A percentile compares a stretch with the other conserved stretches of the same genome.
These are phyloP conservation scores for Otatea glauca DNA, from an alignment of 176 grass and related monocot species.

Conservation along the genomic window DNA sequence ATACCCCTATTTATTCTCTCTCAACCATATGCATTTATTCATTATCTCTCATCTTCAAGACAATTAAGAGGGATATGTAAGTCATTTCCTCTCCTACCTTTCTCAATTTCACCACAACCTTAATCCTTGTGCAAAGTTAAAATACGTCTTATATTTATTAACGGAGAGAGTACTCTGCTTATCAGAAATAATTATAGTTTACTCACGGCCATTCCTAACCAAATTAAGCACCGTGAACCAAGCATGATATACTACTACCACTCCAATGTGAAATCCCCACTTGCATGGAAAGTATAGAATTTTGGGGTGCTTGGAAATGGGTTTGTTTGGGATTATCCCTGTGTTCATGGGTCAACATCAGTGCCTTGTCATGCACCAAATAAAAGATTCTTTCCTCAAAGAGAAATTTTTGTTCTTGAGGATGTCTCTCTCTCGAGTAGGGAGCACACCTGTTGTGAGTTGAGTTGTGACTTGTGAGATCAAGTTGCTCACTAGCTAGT, in stretches of 20 bases:
- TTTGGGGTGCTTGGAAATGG: slow-evolving; percentile 41
- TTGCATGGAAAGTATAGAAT: slow-evolving; percentile 42
- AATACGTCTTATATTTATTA: no score
- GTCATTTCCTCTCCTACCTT: no score
- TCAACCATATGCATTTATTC: no score
- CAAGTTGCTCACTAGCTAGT: slow-evolving; percentile 39
- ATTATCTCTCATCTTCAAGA: no score
- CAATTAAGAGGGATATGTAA: no score
- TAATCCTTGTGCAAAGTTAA: no score
- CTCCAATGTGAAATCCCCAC: slow-evolving; percentile 41
- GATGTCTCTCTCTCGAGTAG: neutral
- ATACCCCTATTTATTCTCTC: no score
- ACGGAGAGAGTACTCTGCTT: no score
- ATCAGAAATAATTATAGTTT: slow-evolving; percentile 36
- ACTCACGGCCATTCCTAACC: slow-evolving; percentile 33
- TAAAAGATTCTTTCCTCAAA: slow-evolving; percentile 40
- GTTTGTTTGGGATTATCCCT: slow-evolving; percentile 63
- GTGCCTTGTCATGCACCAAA: slow-evolving; percentile 64
- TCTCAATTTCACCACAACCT: no score
- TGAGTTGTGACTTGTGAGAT: neutral
- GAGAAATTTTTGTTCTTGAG: neutral
- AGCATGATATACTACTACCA: slow-evolving; percentile 35
- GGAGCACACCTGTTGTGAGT: neutral
- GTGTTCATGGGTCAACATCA: slow-evolving; percentile 58
- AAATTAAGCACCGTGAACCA: slow-evolving; percentile 35